phyloP scores from a whole-genome alignment of 345 rosid genomes.

The Salix viminalis region DNA sequence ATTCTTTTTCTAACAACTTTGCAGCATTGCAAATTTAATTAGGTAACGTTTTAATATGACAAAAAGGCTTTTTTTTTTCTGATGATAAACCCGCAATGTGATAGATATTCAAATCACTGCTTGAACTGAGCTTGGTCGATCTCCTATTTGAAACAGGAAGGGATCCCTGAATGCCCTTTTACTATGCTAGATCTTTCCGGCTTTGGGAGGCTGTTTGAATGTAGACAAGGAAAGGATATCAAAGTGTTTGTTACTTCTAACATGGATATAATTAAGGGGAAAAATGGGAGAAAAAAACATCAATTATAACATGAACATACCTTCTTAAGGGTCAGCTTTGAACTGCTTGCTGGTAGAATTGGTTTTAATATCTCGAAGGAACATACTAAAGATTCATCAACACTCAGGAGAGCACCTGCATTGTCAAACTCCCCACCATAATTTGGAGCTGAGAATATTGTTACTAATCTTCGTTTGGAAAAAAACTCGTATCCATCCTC shows the following conservation, averaged over 20 bases:
- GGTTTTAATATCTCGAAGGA: conserved; percentile 96
- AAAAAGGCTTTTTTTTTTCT: not conserved
- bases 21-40: conserved; percentile 11
- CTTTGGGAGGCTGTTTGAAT: conserved; percentile 42
- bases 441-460: conserved; percentile 97
- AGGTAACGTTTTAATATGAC: not conserved
- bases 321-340: conserved; percentile 52
- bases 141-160: conserved; percentile 6
- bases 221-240: not conserved
- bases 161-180: conserved; percentile 2
- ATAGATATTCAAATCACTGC: not conserved
- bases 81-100: not conserved
- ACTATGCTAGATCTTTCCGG: conserved; percentile 30
- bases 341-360: conserved; percentile 33
- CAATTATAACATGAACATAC: conserved; percentile 24
- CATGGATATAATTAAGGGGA: not conserved
- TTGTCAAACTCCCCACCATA: conserved; percentile 99
- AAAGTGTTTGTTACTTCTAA: conserved; percentile 1
- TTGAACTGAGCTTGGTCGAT: conserved; percentile 14
- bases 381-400: conserved; percentile 70
- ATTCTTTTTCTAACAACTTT: conserved; percentile 1
- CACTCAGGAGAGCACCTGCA: conserved; percentile 84
- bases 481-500: conserved; percentile 98
- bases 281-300: not conserved
- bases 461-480: conserved; percentile 77